Evolutionary conservation across 768 basidiomycete genomes (phyloP), one percentile per base, ranked within the genome.

Genomic region (Lentinus brumalis): DNA sequence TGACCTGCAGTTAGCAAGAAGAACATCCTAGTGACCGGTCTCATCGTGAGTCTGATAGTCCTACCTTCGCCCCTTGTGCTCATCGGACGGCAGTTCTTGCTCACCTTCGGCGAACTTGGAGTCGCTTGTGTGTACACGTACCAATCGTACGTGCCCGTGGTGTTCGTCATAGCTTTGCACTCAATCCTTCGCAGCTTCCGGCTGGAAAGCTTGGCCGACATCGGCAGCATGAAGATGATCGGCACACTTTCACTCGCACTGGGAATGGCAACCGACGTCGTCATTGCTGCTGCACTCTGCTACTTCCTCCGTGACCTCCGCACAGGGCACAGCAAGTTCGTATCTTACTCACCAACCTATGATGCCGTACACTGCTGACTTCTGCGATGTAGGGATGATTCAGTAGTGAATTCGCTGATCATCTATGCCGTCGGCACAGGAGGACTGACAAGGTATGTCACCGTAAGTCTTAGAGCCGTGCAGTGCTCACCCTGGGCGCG

Each of bases 341-440:
- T 46, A 6, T 35, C 54, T 32, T 58, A 8, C 14, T n/a, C 6
- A 8, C 32, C 41, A 12, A 12, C 35, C 2, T 21, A 35, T 52
- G 12, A 60, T 21, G 21, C 38, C 31, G 50, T 35, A 40, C 14
- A 59, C 40, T 45, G 32, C 35, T 29, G 15, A 49, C 8, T 18
- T 18, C 18, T 49, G 21, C 46, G 32, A 60, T 53, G 38, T 67
- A 87, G 85, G 53, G 78, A 81, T 31, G 80, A 87, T 69, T 78
- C 83, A 1, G 71, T 87, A n/a, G 79, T 88, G 39, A 84, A 82
- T 60, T 77, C 67, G 3, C 72, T 89, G 32, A 83, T 76, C 8
- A 66, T 84, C n/a, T 86, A 86, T 59, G 85, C 86, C 15, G 73
- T 88, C 44, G 86, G 84, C 61, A 88, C 86, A 0, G 87, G 87